Percentiles rank a stretch among this genome's conserved stretches.
Evolutionary conservation across 2,329 filamentous ascomycete species (phyloP).

Genomic region (Eutypa lata): DNA sequence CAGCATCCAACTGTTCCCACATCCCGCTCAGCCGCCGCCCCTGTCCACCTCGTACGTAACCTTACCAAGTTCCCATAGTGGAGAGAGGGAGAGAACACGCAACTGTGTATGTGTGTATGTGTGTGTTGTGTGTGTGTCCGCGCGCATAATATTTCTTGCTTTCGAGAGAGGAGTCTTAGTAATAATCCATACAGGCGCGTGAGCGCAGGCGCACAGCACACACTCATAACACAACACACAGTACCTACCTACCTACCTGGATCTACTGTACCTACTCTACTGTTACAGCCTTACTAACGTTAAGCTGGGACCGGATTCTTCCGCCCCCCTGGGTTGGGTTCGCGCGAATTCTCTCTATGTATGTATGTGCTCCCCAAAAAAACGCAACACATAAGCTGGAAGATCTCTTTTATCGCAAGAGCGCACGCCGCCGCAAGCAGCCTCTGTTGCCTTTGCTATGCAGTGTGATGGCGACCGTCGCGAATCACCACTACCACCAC

Average conservation of each 20-base stretch:
- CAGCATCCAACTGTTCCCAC: neutral
- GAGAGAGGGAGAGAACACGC: neutral
- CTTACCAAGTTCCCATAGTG: neutral
- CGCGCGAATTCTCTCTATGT: no score
- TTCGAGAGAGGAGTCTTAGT: no score
- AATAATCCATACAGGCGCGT: no score
- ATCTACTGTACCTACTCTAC: no score
- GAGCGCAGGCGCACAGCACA: no score
- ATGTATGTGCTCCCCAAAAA: neutral
- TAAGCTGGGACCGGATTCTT: no score
- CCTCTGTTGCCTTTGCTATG: conserved; percentile 2
- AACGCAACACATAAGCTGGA: neutral
- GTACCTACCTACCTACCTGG: no score
- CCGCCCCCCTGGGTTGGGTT: no score
- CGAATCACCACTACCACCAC: conserved; percentile 1
- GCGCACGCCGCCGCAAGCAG: neutral
- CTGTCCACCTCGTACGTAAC: neutral
- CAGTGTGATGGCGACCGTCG: conserved; percentile 3
- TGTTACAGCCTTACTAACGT: no score
- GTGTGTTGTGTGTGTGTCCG: no score
- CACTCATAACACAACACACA: no score
- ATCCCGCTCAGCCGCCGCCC: neutral
- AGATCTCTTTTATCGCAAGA: neutral
- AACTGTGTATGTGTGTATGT: neutral
- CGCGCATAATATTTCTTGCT: no score